phyloP scores from a whole-genome alignment of 2,329 filamentous ascomycete genomes.

The Colletotrichum coccodes region DNA sequence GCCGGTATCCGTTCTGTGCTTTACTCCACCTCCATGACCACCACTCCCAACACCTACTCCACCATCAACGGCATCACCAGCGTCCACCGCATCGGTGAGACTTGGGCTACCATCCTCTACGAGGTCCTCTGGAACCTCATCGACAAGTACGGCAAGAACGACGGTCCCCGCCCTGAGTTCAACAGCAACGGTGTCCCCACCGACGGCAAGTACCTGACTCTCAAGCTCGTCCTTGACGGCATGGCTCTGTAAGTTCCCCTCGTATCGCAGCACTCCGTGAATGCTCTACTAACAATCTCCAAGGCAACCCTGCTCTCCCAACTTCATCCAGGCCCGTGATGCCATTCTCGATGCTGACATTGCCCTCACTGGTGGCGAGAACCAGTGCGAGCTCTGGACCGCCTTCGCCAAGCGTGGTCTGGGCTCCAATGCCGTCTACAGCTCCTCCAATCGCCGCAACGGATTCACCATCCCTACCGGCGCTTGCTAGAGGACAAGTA shows the following conservation, averaged over 20 bases:
- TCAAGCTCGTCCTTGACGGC: slow-evolving; percentile 63
- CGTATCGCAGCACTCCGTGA: not conserved
- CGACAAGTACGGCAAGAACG: slow-evolving; percentile 63
- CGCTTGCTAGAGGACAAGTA: slow-evolving; percentile 33
- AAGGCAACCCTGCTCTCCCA: slow-evolving; percentile 65
- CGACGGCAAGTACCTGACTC: slow-evolving; percentile 60
- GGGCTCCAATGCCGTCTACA: slow-evolving; percentile 49
- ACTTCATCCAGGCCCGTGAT: slow-evolving; percentile 61
- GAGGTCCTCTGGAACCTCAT: slow-evolving; percentile 69
- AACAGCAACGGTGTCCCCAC: slow-evolving; percentile 55
- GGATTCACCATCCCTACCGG: slow-evolving; percentile 42
- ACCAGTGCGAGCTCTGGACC: slow-evolving; percentile 63
- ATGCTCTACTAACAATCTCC: not conserved
- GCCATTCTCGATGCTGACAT: slow-evolving; percentile 66
- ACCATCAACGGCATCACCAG: slow-evolving; percentile 48
- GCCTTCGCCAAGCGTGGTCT: slow-evolving; percentile 68
- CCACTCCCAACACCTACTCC: slow-evolving; percentile 62
- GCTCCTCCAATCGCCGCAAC: slow-evolving; percentile 40
- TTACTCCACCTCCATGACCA: slow-evolving; percentile 60
- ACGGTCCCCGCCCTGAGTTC: slow-evolving; percentile 52
- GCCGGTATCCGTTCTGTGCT: slow-evolving; percentile 59
- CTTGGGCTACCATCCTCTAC: slow-evolving; percentile 64
- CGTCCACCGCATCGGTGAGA: slow-evolving; percentile 60
- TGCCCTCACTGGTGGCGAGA: slow-evolving; percentile 60
- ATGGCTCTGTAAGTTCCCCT: slow-evolving; percentile 53